Percentiles rank a stretch among this genome's conserved stretches.
These are phyloP conservation scores for Bothriochloa decipiens DNA, from an alignment of 176 grass and related monocot species.

Conservation along the genomic window DNA sequence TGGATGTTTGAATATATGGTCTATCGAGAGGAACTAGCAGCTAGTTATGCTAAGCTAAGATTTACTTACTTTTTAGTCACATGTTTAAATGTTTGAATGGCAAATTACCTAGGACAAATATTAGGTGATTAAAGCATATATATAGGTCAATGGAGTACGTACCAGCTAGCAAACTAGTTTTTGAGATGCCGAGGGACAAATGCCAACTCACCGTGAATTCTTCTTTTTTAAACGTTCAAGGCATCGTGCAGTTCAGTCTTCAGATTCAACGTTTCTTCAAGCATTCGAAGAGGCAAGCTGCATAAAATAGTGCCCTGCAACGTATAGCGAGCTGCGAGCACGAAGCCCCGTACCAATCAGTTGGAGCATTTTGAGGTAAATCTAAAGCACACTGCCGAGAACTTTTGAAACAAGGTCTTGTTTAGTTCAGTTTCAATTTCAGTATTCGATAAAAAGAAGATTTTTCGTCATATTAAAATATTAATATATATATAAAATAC, in stretches of 20 bases:
- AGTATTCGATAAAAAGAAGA: too few relatives aligned
- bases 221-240: not conserved
- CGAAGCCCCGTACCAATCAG: not conserved
- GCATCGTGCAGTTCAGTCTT: not conserved
- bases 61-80: not conserved
- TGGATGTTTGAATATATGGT: not conserved
- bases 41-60: not conserved
- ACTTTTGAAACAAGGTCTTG: too few relatives aligned
- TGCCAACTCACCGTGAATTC: not conserved
- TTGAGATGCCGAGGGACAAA: not conserved
- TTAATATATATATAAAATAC: too few relatives aligned
- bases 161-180: not conserved
- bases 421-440: too few relatives aligned
- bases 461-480: too few relatives aligned
- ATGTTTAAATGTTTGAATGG: not conserved
- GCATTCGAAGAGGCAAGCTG: not conserved
- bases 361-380: constrained; percentile 42
- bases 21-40: not conserved
- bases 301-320: not conserved
- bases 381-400: constrained; percentile 37
- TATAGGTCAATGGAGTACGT: too few relatives aligned
- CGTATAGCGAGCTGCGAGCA: not conserved
- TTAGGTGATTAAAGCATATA: too few relatives aligned
- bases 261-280: constrained; percentile 15
- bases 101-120: too few relatives aligned